These are phyloP conservation scores for Diaporthe ilicicola DNA, from an alignment of 2,329 filamentous ascomycete species.

Conservation along the genomic window DNA sequence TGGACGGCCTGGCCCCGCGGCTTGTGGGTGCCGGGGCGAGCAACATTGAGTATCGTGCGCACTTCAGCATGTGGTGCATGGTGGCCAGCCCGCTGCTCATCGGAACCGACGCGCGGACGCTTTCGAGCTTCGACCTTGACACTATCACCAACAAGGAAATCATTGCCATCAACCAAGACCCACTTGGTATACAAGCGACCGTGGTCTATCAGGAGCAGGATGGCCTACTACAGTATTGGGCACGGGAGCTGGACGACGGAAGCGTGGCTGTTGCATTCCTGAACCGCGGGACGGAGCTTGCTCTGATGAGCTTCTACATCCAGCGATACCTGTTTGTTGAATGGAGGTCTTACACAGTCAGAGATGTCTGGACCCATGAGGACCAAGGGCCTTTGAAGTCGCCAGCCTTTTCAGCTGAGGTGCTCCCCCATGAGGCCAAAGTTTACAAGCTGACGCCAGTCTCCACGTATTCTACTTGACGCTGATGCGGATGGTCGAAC, in stretches of 20 bases:
- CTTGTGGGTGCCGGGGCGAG: conserved; percentile 25
- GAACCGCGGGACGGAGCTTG: conserved; percentile 22
- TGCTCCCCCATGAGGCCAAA: conserved; percentile 28
- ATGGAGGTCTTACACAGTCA: conserved; percentile 27
- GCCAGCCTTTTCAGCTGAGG: conserved; percentile 26
- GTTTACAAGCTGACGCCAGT: conserved; percentile 21
- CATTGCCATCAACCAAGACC: conserved; percentile 28
- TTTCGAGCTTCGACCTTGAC: conserved; percentile 18
- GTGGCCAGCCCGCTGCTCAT: conserved; percentile 25
- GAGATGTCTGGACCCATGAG: conserved; percentile 27
- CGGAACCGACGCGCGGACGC: conserved; percentile 7
- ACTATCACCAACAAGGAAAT: conserved; percentile 28
- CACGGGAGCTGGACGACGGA: conserved; percentile 13
- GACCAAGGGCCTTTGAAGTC: conserved; percentile 14
- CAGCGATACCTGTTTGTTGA: conserved; percentile 24
- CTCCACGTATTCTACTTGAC: neutral
- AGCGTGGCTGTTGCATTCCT: conserved; percentile 25
- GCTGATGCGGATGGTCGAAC: neutral
- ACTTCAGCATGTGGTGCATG: conserved; percentile 28
- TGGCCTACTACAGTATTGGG: conserved; percentile 24
- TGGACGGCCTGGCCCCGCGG: conserved; percentile 12
- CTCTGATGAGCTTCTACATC: conserved; percentile 13
- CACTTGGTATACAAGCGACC: neutral
- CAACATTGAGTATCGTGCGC: conserved; percentile 26
- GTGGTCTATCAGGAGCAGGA: conserved; percentile 22